These are phyloP conservation scores for Cymbopogon citratus DNA, from an alignment of 176 grass and related monocot genomes.

Conservation along the genomic window DNA sequence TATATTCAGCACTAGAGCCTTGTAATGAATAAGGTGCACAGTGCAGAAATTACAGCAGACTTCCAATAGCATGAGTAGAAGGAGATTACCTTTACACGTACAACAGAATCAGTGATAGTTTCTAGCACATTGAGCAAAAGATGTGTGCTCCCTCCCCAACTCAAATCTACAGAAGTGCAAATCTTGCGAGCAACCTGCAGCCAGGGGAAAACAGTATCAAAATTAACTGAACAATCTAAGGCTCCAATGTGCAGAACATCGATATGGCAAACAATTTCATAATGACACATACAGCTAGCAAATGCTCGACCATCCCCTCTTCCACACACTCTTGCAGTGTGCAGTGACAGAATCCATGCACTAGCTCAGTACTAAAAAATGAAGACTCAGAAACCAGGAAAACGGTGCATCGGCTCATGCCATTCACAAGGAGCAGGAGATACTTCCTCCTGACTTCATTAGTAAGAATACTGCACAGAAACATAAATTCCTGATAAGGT, in stretches of 20 bases:
- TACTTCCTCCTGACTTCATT: too few relatives aligned
- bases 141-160: conserved; percentile 32
- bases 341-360: too few relatives aligned
- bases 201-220: conserved; percentile 9
- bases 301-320: neutral
- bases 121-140: conserved; percentile 49
- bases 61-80: neutral
- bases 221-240: conserved; percentile 1
- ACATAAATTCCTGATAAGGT: too few relatives aligned
- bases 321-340: too few relatives aligned
- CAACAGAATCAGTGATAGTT: conserved; percentile 25
- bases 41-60: neutral
- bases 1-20: too few relatives aligned
- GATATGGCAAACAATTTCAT: neutral
- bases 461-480: too few relatives aligned
- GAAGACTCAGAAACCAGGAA: too few relatives aligned
- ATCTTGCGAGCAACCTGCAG: conserved; percentile 61
- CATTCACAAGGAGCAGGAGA: too few relatives aligned
- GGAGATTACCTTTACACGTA: conserved; percentile 52
- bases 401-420: too few relatives aligned
- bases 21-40: neutral
- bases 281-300: conserved; percentile 44
- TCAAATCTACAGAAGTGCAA: conserved; percentile 51
- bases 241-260: neutral
- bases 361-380: too few relatives aligned